These are phyloP conservation scores for Neotropicomus parvogracilis DNA, from an alignment of 1,284 basidiomycete species.

Conservation along the genomic window DNA sequence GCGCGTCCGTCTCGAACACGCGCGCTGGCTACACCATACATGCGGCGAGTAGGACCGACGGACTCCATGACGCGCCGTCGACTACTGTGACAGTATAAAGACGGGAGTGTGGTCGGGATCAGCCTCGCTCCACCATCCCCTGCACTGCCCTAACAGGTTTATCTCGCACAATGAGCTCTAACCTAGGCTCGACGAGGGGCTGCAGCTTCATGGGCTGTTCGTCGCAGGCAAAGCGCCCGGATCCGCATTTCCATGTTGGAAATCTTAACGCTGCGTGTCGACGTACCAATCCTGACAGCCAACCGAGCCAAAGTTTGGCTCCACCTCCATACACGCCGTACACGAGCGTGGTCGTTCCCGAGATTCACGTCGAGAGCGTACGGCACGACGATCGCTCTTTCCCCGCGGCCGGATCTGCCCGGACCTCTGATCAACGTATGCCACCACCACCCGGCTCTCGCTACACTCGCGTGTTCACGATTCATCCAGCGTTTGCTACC, in stretches of 20 bases:
- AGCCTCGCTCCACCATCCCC: not conserved
- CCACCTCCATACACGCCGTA: constrained; percentile 28
- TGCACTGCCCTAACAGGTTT: not conserved
- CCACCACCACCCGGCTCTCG: constrained; percentile 18
- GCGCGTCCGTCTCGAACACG: too few species aligned
- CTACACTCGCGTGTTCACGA: constrained; percentile 23
- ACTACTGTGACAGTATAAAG: too few species aligned
- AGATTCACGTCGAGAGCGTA: constrained; percentile 3
- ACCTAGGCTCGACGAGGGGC: constrained; percentile 8
- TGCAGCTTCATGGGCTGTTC: constrained; percentile 9
- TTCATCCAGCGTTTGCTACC: constrained; percentile 20
- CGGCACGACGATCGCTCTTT: constrained; percentile 1
- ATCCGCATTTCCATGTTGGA: constrained; percentile 7
- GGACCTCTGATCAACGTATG: constrained; percentile 20
- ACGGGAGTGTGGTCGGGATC: too few species aligned
- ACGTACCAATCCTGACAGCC: not conserved
- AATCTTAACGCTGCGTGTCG: not conserved
- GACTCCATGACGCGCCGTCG: too few species aligned
- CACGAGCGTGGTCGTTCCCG: constrained; percentile 1
- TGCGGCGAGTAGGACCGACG: not conserved
- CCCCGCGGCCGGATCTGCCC: constrained; percentile 7
- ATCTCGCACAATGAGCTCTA: constrained; percentile 6
- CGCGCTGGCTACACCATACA: not conserved
- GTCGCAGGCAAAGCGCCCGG: constrained; percentile 6
- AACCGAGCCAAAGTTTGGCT: constrained; percentile 5